Percentiles rank a stretch among this genome's conserved stretches.
These are phyloP conservation scores for Cytospora paraplurivora DNA, from an alignment of 2,329 filamentous ascomycete genomes.

Conservation along the genomic window DNA sequence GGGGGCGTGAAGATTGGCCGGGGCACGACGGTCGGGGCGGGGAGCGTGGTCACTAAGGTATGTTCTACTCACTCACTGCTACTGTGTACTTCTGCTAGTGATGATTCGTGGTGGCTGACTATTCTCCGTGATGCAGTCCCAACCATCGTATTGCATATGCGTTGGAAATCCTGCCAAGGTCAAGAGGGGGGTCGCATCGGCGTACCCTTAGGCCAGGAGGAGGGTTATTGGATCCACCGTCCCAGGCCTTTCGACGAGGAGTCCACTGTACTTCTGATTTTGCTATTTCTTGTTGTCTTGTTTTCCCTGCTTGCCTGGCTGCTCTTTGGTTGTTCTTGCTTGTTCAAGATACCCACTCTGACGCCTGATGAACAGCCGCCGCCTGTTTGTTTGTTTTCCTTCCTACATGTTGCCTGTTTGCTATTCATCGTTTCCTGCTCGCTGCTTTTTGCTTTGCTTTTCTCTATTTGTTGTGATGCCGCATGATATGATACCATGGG, in stretches of 20 bases:
- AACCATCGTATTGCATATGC: conserved; percentile 32
- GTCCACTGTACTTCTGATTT: conserved; percentile 6
- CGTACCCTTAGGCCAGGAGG: conserved; percentile 2
- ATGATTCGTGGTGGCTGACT: not conserved
- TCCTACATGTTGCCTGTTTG: not conserved
- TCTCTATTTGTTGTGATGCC: not conserved
- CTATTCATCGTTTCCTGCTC: not conserved
- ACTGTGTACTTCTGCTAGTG: not conserved
- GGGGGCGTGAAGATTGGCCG: conserved; percentile 79
- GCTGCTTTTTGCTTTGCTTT: not conserved
- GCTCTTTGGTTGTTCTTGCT: conserved; percentile 16
- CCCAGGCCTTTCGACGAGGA: not conserved
- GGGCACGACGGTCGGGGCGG: conserved; percentile 78
- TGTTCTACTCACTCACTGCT: conserved; percentile 29
- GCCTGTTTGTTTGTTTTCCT: not conserved
- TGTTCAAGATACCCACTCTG: conserved; percentile 34
- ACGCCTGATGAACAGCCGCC: conserved; percentile 26
- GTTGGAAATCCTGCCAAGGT: conserved; percentile 32
- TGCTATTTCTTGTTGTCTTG: conserved; percentile 13
- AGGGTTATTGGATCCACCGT: not conserved
- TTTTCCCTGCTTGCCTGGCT: conserved; percentile 24
- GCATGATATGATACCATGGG: conserved; percentile 4
- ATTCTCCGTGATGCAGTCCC: conserved; percentile 12
- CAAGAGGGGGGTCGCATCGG: conserved; percentile 27
- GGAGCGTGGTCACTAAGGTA: conserved; percentile 80